Evolutionary conservation across 2,329 filamentous ascomycete genomes (phyloP).

Genomic region (Saccharata proteae): DNA sequence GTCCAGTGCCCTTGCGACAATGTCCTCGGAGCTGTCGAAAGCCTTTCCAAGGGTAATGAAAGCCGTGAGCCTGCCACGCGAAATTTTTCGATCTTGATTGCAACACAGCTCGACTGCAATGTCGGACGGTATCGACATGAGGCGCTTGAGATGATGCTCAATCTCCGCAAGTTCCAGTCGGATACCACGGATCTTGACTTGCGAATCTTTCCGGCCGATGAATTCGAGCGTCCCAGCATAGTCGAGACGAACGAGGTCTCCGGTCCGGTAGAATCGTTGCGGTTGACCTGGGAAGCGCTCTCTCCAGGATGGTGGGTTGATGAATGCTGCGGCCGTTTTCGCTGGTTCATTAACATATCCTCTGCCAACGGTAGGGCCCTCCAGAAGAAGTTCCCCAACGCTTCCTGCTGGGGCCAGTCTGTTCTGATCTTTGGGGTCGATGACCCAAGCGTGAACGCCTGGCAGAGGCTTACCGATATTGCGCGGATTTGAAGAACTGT

Average conservation of each 20-base stretch:
- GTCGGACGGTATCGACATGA: no score
- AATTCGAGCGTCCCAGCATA: conserved; percentile 23
- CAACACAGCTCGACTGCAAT: no score
- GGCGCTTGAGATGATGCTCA: conserved; percentile 30
- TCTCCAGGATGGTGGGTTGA: conserved; percentile 19
- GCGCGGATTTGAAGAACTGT: neutral
- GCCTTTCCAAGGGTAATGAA: no score
- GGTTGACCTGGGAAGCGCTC: conserved; percentile 7
- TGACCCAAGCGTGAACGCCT: conserved; percentile 15
- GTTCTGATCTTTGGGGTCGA: conserved; percentile 19
- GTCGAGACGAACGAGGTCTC: conserved; percentile 21
- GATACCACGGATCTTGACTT: conserved; percentile 31
- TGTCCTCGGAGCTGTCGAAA: no score
- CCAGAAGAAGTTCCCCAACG: conserved; percentile 22
- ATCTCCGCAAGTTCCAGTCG: conserved; percentile 35
- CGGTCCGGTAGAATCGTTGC: conserved; percentile 21
- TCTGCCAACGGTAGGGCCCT: conserved; percentile 21
- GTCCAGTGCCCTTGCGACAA: neutral
- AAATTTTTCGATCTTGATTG: no score
- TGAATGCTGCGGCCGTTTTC: conserved; percentile 20
- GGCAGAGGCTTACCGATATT: neutral
- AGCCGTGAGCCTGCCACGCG: no score
- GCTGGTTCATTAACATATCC: conserved; percentile 22
- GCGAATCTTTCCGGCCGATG: conserved; percentile 22
- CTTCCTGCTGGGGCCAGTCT: conserved; percentile 21